phyloP scores from a whole-genome alignment of 805 yeast genomes.

The Ogataea zsoltii region DNA sequence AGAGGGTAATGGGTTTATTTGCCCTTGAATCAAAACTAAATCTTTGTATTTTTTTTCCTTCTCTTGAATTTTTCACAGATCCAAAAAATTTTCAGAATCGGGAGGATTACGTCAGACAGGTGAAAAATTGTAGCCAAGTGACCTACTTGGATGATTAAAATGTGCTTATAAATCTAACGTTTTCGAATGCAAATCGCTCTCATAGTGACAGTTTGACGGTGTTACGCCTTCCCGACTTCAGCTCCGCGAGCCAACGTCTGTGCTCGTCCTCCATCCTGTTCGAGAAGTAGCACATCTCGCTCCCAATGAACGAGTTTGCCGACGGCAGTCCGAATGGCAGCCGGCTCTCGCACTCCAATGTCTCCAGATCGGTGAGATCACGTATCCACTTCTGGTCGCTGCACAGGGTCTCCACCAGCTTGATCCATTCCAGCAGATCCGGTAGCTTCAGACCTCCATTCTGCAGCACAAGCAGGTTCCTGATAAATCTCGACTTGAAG shows the following conservation, averaged over 20 bases:
- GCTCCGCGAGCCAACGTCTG: slow-evolving; percentile 29
- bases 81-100: background rate
- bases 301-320: slow-evolving; percentile 23
- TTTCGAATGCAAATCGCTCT: too few relatives aligned
- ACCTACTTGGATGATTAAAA: too few relatives aligned
- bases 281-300: slow-evolving; percentile 29
- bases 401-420: slow-evolving; percentile 53
- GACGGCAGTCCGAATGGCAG: slow-evolving; percentile 31
- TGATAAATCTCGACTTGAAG: slow-evolving; percentile 46
- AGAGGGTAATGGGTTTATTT: too few relatives aligned
- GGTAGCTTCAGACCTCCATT: slow-evolving; percentile 51
- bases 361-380: slow-evolving; percentile 36
- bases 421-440: slow-evolving; percentile 55
- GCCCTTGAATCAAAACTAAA: too few relatives aligned
- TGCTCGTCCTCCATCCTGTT: slow-evolving; percentile 34
- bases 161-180: too few relatives aligned
- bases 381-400: slow-evolving; percentile 63
- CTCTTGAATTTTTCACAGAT: too few relatives aligned
- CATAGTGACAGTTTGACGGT: too few relatives aligned
- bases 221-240: too few relatives aligned
- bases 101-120: background rate
- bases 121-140: slow-evolving; percentile 2
- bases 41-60: too few relatives aligned
- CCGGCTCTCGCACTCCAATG: slow-evolving; percentile 37
- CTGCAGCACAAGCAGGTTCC: slow-evolving; percentile 53